Percentiles rank a stretch among this genome's conserved stretches.
Evolutionary conservation across 257 asterid species (phyloP).

Genomic region (Nemophila menziesii): DNA sequence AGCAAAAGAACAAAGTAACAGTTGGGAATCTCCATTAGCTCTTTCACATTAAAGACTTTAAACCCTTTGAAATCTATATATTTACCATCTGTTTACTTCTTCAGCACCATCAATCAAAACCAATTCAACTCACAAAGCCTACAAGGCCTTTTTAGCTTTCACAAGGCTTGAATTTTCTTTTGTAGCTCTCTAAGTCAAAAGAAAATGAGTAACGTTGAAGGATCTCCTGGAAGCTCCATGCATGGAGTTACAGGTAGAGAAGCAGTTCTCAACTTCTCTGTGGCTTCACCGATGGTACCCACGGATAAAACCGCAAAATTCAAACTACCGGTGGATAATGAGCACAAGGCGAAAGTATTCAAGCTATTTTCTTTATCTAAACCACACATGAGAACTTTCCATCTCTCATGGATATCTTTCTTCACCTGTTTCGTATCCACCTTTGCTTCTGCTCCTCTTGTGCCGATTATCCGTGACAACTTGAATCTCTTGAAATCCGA

Average conservation of each 20-base stretch:
- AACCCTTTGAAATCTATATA: slow-evolving; percentile 8
- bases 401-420: slow-evolving; percentile 51
- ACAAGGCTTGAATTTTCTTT: neutral
- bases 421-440: slow-evolving; percentile 51
- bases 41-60: neutral
- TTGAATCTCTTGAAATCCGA: slow-evolving; percentile 33
- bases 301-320: slow-evolving; percentile 35
- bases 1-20: neutral
- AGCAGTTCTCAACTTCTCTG: slow-evolving; percentile 24
- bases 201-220: slow-evolving; percentile 14
- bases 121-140: neutral
- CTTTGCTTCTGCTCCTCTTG: slow-evolving; percentile 56
- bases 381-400: slow-evolving; percentile 55
- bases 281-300: slow-evolving; percentile 35
- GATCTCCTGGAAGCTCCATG: slow-evolving; percentile 43
- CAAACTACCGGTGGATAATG: slow-evolving; percentile 48
- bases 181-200: neutral
- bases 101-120: neutral
- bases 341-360: slow-evolving; percentile 46
- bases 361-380: slow-evolving; percentile 39
- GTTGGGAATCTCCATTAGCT: slow-evolving; percentile 11
- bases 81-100: neutral
- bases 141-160: neutral
- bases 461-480: slow-evolving; percentile 52
- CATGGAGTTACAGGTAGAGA: slow-evolving; percentile 62